phyloP scores from a whole-genome alignment of 208 protist species.

The Naegleria gruberi region DNA sequence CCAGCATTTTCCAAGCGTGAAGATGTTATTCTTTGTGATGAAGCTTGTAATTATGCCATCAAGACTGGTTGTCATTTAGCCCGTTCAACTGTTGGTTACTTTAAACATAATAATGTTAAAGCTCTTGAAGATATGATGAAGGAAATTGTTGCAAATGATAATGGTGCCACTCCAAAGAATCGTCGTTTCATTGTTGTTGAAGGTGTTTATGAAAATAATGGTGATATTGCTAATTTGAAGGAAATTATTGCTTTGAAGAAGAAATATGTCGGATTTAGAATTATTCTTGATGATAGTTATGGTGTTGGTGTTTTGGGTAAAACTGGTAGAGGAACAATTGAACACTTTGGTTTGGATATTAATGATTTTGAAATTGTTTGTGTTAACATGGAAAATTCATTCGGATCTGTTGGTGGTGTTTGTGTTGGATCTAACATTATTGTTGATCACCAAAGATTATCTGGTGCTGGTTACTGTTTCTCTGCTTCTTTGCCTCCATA shows the following conservation, averaged over 20 bases:
- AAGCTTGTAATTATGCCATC: conserved; percentile 61
- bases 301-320: conserved; percentile 85
- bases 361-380: conserved; percentile 71
- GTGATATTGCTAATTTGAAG: conserved; percentile 70
- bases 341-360: conserved; percentile 76
- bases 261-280: conserved; percentile 63
- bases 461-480: conserved; percentile 87
- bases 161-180: conserved; percentile 47
- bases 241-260: conserved; percentile 79
- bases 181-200: conserved; percentile 87
- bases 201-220: conserved; percentile 80
- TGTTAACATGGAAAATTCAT: conserved; percentile 66
- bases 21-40: conserved; percentile 85
- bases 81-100: conserved; percentile 65
- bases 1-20: conserved; percentile 77
- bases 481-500: conserved; percentile 91
- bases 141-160: conserved; percentile 56
- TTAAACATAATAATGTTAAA: conserved; percentile 88
- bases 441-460: conserved; percentile 84
- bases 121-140: conserved; percentile 73
- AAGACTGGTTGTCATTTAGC: conserved; percentile 75
- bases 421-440: conserved; percentile 69
- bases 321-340: conserved; percentile 80
- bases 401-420: conserved; percentile 87
- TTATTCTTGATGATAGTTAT: conserved; percentile 92